Base-by-base conservation (phyloP, 2,329 filamentous ascomycete species). In the Botrytis hyacinthi region DNA sequence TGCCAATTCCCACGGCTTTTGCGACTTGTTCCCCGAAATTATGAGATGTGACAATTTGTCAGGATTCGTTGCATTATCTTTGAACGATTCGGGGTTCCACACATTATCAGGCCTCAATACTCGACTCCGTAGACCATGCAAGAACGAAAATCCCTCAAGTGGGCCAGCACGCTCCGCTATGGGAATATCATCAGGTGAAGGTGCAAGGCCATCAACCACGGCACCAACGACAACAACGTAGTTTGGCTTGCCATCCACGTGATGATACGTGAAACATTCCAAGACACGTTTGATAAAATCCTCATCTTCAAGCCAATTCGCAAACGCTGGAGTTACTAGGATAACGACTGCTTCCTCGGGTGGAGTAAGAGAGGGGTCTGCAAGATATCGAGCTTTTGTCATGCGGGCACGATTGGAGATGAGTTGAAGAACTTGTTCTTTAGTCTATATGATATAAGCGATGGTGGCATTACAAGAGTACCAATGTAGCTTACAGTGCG, bases 181-280 rank as follows among this genome's bases (percentile, higher is more conserved):
- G 22, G 76, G 74, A 14, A 76, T 70, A 32, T 61, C 59, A 22
- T 59, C 35, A 9, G 60, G 54, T 9, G 46, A 40, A 26, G 77
- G 83, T 35, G 84, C 81, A 46, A 91, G 80, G 14, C 86, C 84
- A 78, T 91, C 89, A 42, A 90, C 85, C 7, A 89, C 83, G 22
- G 91, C 76, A 12, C 90, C 81, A 74, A 86, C 82, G 48, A 88
- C 81, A 37, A 82, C 77, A n/a, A 69, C 48, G n/a, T 40, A 44
- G 61, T 42, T 68, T 20, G 44, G 20, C 48, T 59, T 73, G 2
- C 12, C 48, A 37, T 66, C 40, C 26, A 10, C 12, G 6, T 44
- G 44, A 44, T 29, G 26, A 65, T 73, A 60, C 35, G 73, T 76
- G 37, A 76, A 61, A 48, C 65, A 37, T 18, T 75, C 51, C 16